phyloP scores from a whole-genome alignment of 768 basidiomycete genomes.

The Sarcomyxa edulis region DNA sequence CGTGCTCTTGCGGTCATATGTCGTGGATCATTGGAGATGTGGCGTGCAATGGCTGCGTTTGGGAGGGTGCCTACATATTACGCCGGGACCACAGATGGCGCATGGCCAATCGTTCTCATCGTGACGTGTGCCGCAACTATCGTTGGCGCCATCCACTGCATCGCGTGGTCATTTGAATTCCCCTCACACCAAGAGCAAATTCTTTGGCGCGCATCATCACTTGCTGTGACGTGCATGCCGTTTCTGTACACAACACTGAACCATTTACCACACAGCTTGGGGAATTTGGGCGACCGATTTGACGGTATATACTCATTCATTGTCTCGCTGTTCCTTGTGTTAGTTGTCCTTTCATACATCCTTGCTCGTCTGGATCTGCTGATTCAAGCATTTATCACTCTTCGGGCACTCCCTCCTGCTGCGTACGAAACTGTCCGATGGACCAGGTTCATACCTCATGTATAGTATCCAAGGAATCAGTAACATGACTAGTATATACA shows the following conservation, averaged over 20 bases:
- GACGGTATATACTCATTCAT: background rate
- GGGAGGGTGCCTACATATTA: too few species aligned
- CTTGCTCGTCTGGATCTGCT: constrained; percentile 9
- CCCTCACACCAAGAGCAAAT: constrained; percentile 13
- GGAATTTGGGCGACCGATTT: too few species aligned
- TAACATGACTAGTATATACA: too few species aligned
- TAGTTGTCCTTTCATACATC: constrained; percentile 8
- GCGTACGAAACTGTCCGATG: constrained; percentile 12
- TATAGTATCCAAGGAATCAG: too few species aligned
- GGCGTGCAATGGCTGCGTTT: too few species aligned
- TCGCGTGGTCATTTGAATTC: constrained; percentile 22
- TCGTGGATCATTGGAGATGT: too few species aligned
- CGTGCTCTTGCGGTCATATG: too few species aligned
- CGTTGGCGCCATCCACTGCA: constrained; percentile 20
- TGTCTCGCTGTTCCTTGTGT: constrained; percentile 1
- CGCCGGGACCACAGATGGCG: too few species aligned
- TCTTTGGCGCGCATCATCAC: constrained; percentile 19
- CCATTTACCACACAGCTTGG: too few species aligned
- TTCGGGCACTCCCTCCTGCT: constrained; percentile 8
- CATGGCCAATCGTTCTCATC: background rate
- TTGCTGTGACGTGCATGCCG: constrained; percentile 10
- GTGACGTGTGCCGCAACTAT: constrained; percentile 6
- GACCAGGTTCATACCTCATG: constrained; percentile 11
- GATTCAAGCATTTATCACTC: constrained; percentile 6
- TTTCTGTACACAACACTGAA: background rate